phyloP scores from a whole-genome alignment of 2,329 filamentous ascomycete species.

The Monosporascus cannonballus region DNA sequence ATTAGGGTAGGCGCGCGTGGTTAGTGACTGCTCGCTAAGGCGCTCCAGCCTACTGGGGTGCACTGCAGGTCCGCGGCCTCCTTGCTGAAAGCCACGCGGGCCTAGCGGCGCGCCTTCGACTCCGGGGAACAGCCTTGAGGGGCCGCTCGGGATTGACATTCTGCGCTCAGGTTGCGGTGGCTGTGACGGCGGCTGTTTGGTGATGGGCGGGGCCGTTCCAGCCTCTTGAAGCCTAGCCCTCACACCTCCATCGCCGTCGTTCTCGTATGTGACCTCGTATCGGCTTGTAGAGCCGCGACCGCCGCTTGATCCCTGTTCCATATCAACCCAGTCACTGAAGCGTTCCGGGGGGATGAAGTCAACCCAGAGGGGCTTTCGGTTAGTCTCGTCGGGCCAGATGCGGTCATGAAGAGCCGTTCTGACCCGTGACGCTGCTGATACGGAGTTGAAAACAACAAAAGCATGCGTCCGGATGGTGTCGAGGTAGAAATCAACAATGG shows the following conservation, averaged over 20 bases:
- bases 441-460: slow-evolving; percentile 65
- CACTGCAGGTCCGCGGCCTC: slow-evolving; percentile 17
- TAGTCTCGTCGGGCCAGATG: slow-evolving; percentile 83
- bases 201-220: slow-evolving; percentile 20
- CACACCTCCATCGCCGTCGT: slow-evolving; percentile 47
- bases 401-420: slow-evolving; percentile 69
- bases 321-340: slow-evolving; percentile 66
- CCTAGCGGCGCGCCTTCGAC: slow-evolving; percentile 31
- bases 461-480: slow-evolving; percentile 86
- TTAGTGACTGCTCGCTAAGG: slow-evolving; percentile 13
- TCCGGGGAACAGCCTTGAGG: slow-evolving; percentile 20
- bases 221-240: slow-evolving; percentile 50
- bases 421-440: slow-evolving; percentile 68
- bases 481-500: slow-evolving; percentile 67
- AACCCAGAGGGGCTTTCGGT: slow-evolving; percentile 76
- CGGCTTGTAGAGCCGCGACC: slow-evolving; percentile 37
- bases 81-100: slow-evolving; percentile 32
- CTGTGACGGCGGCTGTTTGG: slow-evolving; percentile 8
- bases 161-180: slow-evolving; percentile 16
- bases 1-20: slow-evolving; percentile 36
- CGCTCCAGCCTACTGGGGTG: slow-evolving; percentile 14
- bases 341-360: slow-evolving; percentile 81
- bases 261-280: slow-evolving; percentile 71
- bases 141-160: slow-evolving; percentile 24
- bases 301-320: slow-evolving; percentile 48